Evolutionary conservation across 2,329 filamentous ascomycete genomes (phyloP).

Genomic region (Neofusicoccum sp.): DNA sequence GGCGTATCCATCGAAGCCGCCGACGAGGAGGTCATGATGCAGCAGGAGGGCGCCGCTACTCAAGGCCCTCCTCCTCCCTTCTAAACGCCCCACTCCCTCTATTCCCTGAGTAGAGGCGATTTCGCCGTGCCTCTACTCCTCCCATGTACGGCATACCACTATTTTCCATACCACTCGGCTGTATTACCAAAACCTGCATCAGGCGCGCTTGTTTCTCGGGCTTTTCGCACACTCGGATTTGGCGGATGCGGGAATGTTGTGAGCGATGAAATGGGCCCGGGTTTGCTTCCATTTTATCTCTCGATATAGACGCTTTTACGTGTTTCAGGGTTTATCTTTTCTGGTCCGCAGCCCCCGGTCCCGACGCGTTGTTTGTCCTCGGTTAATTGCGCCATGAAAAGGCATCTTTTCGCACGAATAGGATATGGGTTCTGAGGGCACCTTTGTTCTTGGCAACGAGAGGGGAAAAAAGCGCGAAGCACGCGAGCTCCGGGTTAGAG

Average conservation of each 20-base stretch:
- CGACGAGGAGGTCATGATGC: conserved; percentile 45
- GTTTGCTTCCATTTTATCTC: conserved; percentile 1
- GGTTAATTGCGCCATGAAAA: conserved; percentile 10
- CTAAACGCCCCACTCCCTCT: conserved; percentile 30
- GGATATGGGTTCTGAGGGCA: conserved; percentile 10
- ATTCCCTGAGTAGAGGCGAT: neutral
- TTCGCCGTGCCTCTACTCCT: neutral
- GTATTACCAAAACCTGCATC: conserved; percentile 22
- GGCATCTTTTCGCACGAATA: neutral
- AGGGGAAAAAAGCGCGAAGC: neutral
- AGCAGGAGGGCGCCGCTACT: conserved; percentile 38
- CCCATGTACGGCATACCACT: conserved; percentile 10
- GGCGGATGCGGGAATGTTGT: conserved; percentile 16
- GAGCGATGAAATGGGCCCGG: conserved; percentile 12
- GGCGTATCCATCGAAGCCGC: conserved; percentile 69
- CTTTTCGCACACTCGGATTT: neutral
- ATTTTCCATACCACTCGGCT: conserved; percentile 13
- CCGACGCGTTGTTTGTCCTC: neutral
- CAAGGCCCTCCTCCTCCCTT: conserved; percentile 42
- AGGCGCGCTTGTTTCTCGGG: conserved; percentile 14
- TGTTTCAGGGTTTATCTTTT: conserved; percentile 1
- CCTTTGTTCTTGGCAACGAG: conserved; percentile 10
- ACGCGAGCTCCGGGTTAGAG: conserved; percentile 14
- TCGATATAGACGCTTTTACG: conserved; percentile 14
- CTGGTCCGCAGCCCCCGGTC: conserved; percentile 7